Base-by-base conservation (phyloP, 805 yeast species). In the Metschnikowia chrysomelidarum region DNA sequence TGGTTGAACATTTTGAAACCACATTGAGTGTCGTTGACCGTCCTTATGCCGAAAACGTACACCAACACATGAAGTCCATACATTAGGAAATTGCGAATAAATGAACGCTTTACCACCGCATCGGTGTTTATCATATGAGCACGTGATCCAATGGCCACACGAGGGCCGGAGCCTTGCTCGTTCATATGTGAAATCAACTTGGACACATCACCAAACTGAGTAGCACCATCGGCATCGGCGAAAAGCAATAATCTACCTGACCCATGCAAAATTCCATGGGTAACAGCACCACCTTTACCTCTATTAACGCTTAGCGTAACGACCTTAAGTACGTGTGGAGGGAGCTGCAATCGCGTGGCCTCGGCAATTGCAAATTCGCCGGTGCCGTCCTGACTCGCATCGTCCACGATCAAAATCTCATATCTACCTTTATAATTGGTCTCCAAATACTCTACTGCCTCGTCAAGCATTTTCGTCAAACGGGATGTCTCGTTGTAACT, bases 161-260 rank as follows among this genome's bases (percentile, higher is more conserved):
- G 84, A 1, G 87, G 74, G 28, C 45, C 43, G 11, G 14, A 19
- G 2, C 51, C 39, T 22, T 58, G 37, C 9, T 37, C 39, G 19
- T 63, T 48, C 19, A 83, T 66, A 9, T 66, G 60, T 3, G 52
- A 54, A 8, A 77, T 44, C 39, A 89, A 66, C 37, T 71, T 75
- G 2, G 54, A 53, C 17, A 84, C 67, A 57, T 89, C 96, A 17
- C 75, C 52, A 56, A 93, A 93, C 47, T 73, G 71, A 17, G 95
- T 82, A 4, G 98, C 98, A 21, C 98, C 98, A 62, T 93, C 98
- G 1, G 98, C 98, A 62, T 93, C 98, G 1, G 96, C 98, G 66
- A 93, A 93, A 7, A 93, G 71, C 8, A 78, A 76, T 50, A 75
- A 81, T 38, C 69, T 57, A 9, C 98, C 98, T 27, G 87, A 67